phyloP scores from a whole-genome alignment of 2,329 filamentous ascomycete genomes.

The Alternaria sp. region DNA sequence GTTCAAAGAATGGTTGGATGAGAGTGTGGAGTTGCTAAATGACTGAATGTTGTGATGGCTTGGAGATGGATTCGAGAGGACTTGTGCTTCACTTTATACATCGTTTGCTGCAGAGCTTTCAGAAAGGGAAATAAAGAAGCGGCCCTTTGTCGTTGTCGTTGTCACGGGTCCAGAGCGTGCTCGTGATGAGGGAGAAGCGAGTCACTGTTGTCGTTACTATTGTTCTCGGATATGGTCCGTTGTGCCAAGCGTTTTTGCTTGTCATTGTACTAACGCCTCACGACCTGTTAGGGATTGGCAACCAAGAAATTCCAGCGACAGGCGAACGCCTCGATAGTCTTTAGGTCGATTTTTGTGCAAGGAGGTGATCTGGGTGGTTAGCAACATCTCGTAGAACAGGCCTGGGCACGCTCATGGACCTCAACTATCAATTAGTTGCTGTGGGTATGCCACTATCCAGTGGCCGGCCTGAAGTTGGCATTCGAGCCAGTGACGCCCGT shows the following conservation, averaged over 20 bases:
- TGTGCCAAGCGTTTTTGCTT: conserved; percentile 1
- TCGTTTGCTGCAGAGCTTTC: not conserved
- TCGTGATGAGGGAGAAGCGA: not conserved
- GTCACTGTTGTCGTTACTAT: not conserved
- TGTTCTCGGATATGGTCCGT: conserved; percentile 2
- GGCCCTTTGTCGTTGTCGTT: not conserved
- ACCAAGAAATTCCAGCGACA: not conserved
- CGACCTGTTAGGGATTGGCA: not conserved
- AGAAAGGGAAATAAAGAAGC: not conserved
- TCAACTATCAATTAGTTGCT: not conserved
- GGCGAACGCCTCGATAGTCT: not conserved
- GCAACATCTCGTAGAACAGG: not conserved
- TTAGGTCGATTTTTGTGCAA: not conserved
- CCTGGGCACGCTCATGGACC: not conserved
- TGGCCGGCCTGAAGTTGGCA: conserved; percentile 63
- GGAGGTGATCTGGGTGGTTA: not conserved
- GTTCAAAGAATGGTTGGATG: conserved; percentile 19
- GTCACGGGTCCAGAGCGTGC: not conserved
- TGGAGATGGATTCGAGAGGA: conserved; percentile 1
- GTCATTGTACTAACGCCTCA: conserved; percentile 1
- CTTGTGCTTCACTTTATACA: conserved; percentile 25
- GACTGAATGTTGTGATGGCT: conserved; percentile 30
- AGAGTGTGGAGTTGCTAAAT: conserved; percentile 22
- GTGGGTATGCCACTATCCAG: conserved; percentile 34
- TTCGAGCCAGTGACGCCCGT: conserved; percentile 60